These are phyloP conservation scores for Cadophora sp. DNA, from an alignment of 2,329 filamentous ascomycete genomes.

Conservation along the genomic window DNA sequence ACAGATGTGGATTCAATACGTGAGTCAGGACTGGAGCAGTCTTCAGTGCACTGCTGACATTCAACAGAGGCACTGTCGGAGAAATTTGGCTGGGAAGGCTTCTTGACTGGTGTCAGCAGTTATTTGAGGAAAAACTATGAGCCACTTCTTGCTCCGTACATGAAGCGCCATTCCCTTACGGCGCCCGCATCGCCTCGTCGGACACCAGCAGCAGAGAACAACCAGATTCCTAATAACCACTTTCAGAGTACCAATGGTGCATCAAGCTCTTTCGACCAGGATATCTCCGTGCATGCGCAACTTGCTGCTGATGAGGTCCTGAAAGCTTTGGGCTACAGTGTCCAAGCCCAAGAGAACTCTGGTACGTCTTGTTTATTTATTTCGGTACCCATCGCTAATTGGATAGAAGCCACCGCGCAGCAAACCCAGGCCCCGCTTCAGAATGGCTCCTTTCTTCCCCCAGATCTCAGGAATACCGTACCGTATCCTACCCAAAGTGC, in stretches of 20 bases:
- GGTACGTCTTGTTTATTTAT: background rate
- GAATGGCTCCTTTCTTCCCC: background rate
- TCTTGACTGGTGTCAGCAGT: constrained; percentile 62
- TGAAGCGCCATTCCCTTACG: constrained; percentile 44
- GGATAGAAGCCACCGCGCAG: background rate
- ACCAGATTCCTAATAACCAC: background rate
- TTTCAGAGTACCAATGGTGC: constrained; percentile 8
- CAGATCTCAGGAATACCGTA: constrained; percentile 10
- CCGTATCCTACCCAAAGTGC: constrained; percentile 43
- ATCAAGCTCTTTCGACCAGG: constrained; percentile 13
- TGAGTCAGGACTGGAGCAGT: constrained; percentile 42
- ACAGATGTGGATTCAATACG: constrained; percentile 50
- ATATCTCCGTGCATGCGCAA: constrained; percentile 19
- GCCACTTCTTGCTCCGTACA: constrained; percentile 54
- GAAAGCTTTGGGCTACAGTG: constrained; percentile 11
- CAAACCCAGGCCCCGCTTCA: background rate
- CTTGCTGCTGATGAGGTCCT: constrained; percentile 17
- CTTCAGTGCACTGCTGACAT: constrained; percentile 23
- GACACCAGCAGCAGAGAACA: background rate
- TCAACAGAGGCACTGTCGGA: constrained; percentile 53
- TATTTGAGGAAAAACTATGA: constrained; percentile 66
- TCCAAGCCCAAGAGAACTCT: background rate
- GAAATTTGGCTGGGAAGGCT: constrained; percentile 69
- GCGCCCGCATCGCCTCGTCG: constrained; percentile 32
- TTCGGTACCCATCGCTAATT: background rate